A percentile compares a stretch with the other conserved stretches of the same genome.
Conservation (phyloP, 805 yeast genomes). For the Debaryomyces prosopidis region DNA sequence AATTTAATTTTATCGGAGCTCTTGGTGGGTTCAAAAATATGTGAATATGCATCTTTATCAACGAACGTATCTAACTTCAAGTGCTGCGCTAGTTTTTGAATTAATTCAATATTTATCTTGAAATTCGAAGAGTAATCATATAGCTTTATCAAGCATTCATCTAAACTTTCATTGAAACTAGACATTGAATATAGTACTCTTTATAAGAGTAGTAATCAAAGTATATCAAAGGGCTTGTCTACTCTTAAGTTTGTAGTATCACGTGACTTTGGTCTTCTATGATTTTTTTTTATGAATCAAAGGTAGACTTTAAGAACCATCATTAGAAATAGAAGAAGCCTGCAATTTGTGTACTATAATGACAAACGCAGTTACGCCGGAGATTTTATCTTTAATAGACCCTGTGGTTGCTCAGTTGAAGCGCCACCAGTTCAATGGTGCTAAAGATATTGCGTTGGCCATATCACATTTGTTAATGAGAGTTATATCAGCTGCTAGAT, state of each 20-base stretch:
- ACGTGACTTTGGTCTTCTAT: neutral
- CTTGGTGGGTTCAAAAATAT: conserved; percentile 16
- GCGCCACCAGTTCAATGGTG: conserved; percentile 81
- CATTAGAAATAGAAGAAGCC: neutral
- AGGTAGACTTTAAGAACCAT: neutral
- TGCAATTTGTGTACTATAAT: neutral
- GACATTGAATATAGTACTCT: conserved; percentile 10
- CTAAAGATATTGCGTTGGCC: conserved; percentile 79
- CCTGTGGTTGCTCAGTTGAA: conserved; percentile 57
- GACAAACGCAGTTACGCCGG: conserved; percentile 22
- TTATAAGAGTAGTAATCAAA: no score
- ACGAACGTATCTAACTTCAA: conserved; percentile 42
- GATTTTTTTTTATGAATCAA: neutral
- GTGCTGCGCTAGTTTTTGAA: conserved; percentile 41
- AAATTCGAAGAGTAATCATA: conserved; percentile 34
- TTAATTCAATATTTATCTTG: conserved; percentile 33
- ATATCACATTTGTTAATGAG: conserved; percentile 86
- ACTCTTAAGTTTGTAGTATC: neutral
- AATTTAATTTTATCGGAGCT: conserved; percentile 10
- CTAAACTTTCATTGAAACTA: conserved; percentile 19
- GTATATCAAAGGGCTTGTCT: no score
- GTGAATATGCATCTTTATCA: conserved; percentile 35
- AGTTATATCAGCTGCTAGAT: conserved; percentile 84
- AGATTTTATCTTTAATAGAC: conserved; percentile 34
- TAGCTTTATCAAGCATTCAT: conserved; percentile 22